Base-by-base conservation (phyloP, 2,329 filamentous ascomycete species). In the Cordyceps farinosa region DNA sequence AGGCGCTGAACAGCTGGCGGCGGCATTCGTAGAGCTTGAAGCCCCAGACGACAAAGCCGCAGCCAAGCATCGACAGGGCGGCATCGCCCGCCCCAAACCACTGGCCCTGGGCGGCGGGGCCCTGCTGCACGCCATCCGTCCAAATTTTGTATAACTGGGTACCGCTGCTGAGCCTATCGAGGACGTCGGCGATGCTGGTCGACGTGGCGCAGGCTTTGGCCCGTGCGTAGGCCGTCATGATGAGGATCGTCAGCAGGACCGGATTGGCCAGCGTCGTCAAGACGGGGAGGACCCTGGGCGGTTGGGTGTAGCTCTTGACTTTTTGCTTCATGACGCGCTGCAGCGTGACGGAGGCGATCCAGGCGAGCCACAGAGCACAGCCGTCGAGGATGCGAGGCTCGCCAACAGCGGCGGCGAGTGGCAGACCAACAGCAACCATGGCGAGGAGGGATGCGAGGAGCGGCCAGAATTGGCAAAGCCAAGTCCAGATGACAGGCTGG, bases 11-110 rank as follows among this genome's bases (percentile, higher is more conserved):
- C 1, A 84, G 73, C 56, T 80, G 79, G 2, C 67, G 65, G 4
- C 80, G 79, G 69, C 79, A 82, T 65, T 82, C 80, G 66, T 79
- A 82, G 3, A 84, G 73, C 70, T 84, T 84, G 66, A 84, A 78
- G 0, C 82, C 82, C 82, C 82, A 84, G 3, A 78, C 74, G 3
- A 83, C 74, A 30, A 84, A 81, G 11, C 81, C 82, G 3, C 79
- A 77, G 67, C 83, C 79, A 3, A 84, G 79, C 3, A 84, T 69
- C 0, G 80, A 79, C 1, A 79, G 73, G 0, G 82, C 81, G 3
- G 78, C 69, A 64, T 84, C 81, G 9, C 82, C 82, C 0, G 81
- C 81, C 2, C 80, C 80, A 58, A 79, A 77, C 72, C 74, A 76
- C 1, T 60, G 3, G 63, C 66, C 34, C 71, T 69, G 3, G 56